Evolutionary conservation across 2,329 filamentous ascomycete species (phyloP), one percentile per base, ranked within the genome.

Genomic region (Talaromyces amestolkiae): DNA sequence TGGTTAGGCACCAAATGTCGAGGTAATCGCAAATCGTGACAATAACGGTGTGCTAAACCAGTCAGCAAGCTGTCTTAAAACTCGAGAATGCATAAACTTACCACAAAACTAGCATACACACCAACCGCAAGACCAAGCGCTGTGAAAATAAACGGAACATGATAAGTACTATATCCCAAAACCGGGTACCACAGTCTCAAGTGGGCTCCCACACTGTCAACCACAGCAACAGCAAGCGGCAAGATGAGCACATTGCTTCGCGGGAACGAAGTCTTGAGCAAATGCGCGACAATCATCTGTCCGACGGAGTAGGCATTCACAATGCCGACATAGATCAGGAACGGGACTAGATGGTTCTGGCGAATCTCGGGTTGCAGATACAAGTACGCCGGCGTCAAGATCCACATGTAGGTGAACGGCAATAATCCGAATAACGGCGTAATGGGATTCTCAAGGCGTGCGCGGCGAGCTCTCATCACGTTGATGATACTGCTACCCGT

Each of bases 1-100:
- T 99, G 1, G 91, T 96, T 76, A 99, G 83, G 76, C 95, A 99
- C 92, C 93, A 98, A 70, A 99, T 99, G 76, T 99, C 95, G 67
- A 98, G 84, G 77, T 96, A 97, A 77, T 99, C 95, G 80, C 95
- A 99, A 72, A 99, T 98, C 35, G 92, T 96, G 66, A 95, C 92
- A 70, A 99, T 97, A 65, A 98, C 93, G 76, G 98, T 95, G 37
- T 96, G 79, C 82, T 84, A 65, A 54, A 54, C 27, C 35, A 27
- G 19, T 58, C 17, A 61, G 13, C 35, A 49, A 13, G 27, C 35
- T 27, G n/a, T 27, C 39, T 13, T 9, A 22, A 61, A 61, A 4
- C 61, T 22, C 39, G 13, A 60, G 39, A 27, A 27, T 31, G 31
- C 24, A 1, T 17, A 27, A 19, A 71, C 81, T 73, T 74, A 84